Evolutionary conservation across 768 basidiomycete genomes (phyloP).

Genomic region (Austroboletus festivus): DNA sequence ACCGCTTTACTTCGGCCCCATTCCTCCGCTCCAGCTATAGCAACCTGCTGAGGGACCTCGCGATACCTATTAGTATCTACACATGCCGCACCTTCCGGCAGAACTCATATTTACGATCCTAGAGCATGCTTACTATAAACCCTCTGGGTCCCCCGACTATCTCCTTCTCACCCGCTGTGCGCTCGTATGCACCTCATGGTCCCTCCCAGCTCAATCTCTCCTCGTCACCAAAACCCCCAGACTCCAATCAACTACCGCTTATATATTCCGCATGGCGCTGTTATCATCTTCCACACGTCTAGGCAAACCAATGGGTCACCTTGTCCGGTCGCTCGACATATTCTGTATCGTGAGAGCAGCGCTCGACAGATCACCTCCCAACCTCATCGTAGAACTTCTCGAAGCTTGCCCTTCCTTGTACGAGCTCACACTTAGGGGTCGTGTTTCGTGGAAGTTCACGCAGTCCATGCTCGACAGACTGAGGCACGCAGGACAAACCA

Average conservation of each 20-base stretch:
- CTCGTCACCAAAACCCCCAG: constrained; percentile 25
- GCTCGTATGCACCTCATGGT: constrained; percentile 29
- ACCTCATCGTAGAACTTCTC: constrained; percentile 16
- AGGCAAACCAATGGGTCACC: constrained; percentile 15
- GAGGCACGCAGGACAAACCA: constrained; percentile 14
- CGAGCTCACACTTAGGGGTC: constrained; percentile 29
- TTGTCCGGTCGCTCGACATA: constrained; percentile 23
- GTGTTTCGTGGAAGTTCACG: constrained; percentile 29
- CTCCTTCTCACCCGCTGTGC: constrained; percentile 20
- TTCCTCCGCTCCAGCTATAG: too few species aligned
- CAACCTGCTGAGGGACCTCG: too few species aligned
- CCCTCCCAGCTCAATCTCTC: constrained; percentile 26
- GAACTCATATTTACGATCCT: constrained; percentile 23
- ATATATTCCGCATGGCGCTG: constrained; percentile 18
- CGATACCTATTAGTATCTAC: too few species aligned
- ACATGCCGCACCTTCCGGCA: constrained; percentile 18
- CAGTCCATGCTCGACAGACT: constrained; percentile 25
- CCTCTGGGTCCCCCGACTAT: constrained; percentile 17
- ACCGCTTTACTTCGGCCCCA: too few species aligned
- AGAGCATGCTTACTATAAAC: constrained; percentile 25
- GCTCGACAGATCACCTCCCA: too few species aligned
- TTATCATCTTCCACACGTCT: constrained; percentile 12
- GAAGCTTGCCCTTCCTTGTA: constrained; percentile 33
- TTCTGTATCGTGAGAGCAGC: constrained; percentile 17
- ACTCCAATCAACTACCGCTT: background rate